Evolutionary conservation across 2,329 filamentous ascomycete species (phyloP), one percentile per base, ranked within the genome.

Genomic region (Botrytis aclada): DNA sequence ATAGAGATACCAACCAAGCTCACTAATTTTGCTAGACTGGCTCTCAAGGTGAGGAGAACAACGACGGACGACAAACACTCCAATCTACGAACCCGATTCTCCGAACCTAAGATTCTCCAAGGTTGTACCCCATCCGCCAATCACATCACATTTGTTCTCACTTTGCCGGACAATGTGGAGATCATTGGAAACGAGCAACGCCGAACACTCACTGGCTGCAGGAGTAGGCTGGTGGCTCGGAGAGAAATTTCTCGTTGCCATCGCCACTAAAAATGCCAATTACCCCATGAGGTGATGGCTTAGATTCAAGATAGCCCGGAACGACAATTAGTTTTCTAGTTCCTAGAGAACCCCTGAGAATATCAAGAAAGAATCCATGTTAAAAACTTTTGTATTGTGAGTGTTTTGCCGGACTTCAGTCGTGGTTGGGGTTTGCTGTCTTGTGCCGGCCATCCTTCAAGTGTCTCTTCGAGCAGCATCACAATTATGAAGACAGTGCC

Each of bases 241-340:
- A 54, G 37, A 67, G 65, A 56, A 67, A 67, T 29, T 54, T 67
- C 64, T 67, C 18, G 22, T 56, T 67, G 34, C 45, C 64, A 41
- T 56, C 56, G 64, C 64, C 64, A 67, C 65, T 67, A 67, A 56
- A 56, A 54, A 51, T 51, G 12, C 32, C 22, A 54, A 20, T 37
- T 56, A 41, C 47, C 64, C 64, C 47, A 67, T 54, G 65, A 67
- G 47, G 47, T 22, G 65, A 67, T 67, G 8, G 65, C 54, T 37
- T 34, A 56, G 32, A 66, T 66, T 14, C 25, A 29, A 34, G 34
- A 66, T 54, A n/a, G 10, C 5, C 64, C 45, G 45, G 64, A 51
- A 54, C 29, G 34, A 54, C 34, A 4, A 18, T 25, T 54, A 22
- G 18, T 29, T 64, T 29, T 56, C 18, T 39, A 16, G 22, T 54